A percentile compares a stretch with the other conserved stretches of the same genome.
phyloP scores from a whole-genome alignment of 306 rosid genomes.

The Sesbania bispinosa region DNA sequence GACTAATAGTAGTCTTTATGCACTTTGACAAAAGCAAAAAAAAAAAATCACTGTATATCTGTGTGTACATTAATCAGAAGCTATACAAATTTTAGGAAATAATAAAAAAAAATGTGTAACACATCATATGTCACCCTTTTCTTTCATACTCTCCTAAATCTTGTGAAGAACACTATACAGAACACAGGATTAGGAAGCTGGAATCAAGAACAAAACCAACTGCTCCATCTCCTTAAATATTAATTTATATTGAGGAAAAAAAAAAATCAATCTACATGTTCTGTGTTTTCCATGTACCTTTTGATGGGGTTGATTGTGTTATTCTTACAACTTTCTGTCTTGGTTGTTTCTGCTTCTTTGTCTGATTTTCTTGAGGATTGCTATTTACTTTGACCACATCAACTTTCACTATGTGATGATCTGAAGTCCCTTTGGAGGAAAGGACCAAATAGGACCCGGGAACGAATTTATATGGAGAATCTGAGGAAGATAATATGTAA shows the following conservation, averaged over 20 bases:
- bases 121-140: conserved; percentile 2
- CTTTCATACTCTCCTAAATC: conserved; percentile 14
- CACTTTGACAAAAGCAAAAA: too few relatives aligned
- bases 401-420: conserved; percentile 94
- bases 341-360: conserved; percentile 28
- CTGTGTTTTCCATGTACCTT: conserved; percentile 58
- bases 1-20: too few relatives aligned
- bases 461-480: conserved; percentile 65
- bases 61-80: too few relatives aligned
- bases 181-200: conserved; percentile 3
- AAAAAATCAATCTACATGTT: conserved; percentile 21
- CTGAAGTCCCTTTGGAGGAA: conserved; percentile 97
- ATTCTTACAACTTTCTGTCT: conserved; percentile 56
- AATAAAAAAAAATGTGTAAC: not conserved
- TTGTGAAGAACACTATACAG: conserved; percentile 23
- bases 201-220: conserved; percentile 7
- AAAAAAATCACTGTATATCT: too few relatives aligned
- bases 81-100: conserved; percentile 26
- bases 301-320: conserved; percentile 48
- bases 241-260: not conserved
- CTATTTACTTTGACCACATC: conserved; percentile 47
- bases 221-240: too few relatives aligned
- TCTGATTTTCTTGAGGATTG: conserved; percentile 30
- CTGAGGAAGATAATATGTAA: conserved; percentile 74
- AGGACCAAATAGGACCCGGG: conserved; percentile 84